These are phyloP conservation scores for Pichia sp. DNA, from an alignment of 1,139 yeast species.

Conservation along the genomic window DNA sequence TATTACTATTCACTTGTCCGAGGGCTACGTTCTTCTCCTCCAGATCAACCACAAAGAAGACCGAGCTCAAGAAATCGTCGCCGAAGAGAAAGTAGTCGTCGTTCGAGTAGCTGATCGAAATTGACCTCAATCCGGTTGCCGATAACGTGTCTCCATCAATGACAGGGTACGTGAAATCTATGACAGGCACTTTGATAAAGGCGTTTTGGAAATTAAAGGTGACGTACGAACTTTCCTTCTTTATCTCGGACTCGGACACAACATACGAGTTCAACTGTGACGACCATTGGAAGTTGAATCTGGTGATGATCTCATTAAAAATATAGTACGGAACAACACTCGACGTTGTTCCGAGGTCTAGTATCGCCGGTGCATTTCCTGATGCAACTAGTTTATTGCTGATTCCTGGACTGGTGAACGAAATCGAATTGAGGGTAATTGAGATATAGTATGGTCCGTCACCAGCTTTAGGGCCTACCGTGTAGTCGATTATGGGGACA, in stretches of 20 bases:
- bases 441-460: constrained; percentile 34
- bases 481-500: constrained; percentile 29
- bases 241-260: constrained; percentile 28
- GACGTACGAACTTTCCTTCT: constrained; percentile 34
- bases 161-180: constrained; percentile 42
- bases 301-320: constrained; percentile 36
- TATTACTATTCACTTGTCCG: constrained; percentile 35
- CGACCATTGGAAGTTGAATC: constrained; percentile 38
- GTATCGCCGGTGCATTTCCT: constrained; percentile 38
- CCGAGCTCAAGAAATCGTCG: constrained; percentile 42
- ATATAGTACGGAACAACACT: constrained; percentile 44
- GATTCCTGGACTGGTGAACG: constrained; percentile 1
- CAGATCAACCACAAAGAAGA: constrained; percentile 44
- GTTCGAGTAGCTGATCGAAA: constrained; percentile 6
- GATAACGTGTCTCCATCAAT: constrained; percentile 16
- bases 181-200: constrained; percentile 45
- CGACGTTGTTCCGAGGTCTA: constrained; percentile 62
- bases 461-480: constrained; percentile 25
- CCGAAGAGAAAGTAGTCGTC: constrained; percentile 33
- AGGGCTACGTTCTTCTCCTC: constrained; percentile 41
- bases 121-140: constrained; percentile 13
- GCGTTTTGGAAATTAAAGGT: constrained; percentile 45
- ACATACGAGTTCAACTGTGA: constrained; percentile 31
- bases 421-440: constrained; percentile 35
- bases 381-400: constrained; percentile 29